Base-by-base conservation (phyloP, 495 filamentous ascomycete genomes). In the Staphylotrichum longicolle region DNA sequence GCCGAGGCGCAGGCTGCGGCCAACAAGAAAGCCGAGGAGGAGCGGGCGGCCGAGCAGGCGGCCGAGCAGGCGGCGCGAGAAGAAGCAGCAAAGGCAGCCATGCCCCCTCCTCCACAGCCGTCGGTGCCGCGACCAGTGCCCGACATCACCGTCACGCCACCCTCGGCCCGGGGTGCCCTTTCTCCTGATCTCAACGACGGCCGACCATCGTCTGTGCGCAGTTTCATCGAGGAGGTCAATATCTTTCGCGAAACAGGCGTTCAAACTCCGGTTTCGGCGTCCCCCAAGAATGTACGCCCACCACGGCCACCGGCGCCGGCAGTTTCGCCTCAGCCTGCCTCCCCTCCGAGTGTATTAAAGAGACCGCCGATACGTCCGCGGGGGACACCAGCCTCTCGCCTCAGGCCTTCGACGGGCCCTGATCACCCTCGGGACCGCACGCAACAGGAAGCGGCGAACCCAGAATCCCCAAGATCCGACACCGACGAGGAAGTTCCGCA, bases 151-250 rank as follows among this genome's bases (percentile, higher is more conserved):
- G 45, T 52, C n/a, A 40, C 32, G 20, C 20, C 20, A 27, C 20
- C 20, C 14, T 54, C 59, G 5, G 42, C 20, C 32, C 73, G 66
- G 33, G 76, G 67, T 58, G 75, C 66, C 57, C 58, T 55, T 3
- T 73, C 78, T 39, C 66, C 58, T 47, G 52, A 57, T 30, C 42
- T 76, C 3, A 54, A 11, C 49, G 45, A 4, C 11, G 5, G 35
- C 34, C 61, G 42, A 3, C 41, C 40, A 15, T 20, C 27, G 6
- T 62, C 63, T 4, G 61, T 42, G 6, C 75, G 70, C 45, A 77
- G 73, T 41, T 81, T 71, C 58, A 61, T 58, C 7, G 63, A 71
- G 33, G 78, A 81, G 54, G 66, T 64, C 50, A 55, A 56, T 30
- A 46, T 81, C 4, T 81, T 70, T 51, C 32, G 57, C 2, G 60